These are phyloP conservation scores for Yamadazyma ubonensis DNA, from an alignment of 805 yeast genomes.

Conservation along the genomic window DNA sequence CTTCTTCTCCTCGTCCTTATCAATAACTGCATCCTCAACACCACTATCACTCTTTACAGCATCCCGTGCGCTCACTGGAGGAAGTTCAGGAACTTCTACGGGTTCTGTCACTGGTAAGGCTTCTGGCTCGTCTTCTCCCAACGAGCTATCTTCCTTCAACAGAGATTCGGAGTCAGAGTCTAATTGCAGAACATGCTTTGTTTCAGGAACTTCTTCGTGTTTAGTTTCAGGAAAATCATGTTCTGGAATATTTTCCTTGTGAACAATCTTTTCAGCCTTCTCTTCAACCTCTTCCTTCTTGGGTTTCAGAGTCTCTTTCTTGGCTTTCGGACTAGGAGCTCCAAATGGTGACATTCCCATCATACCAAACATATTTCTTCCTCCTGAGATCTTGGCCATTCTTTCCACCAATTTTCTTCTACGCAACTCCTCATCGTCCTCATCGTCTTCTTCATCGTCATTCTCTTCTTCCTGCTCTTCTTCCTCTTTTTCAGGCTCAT, in stretches of 20 bases:
- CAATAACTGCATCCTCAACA: slow-evolving; percentile 4
- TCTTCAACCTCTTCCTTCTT: too few species aligned
- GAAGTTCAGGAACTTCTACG: slow-evolving; percentile 7
- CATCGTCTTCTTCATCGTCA: slow-evolving; percentile 53
- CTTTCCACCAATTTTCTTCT: slow-evolving; percentile 80
- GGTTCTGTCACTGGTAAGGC: slow-evolving; percentile 5
- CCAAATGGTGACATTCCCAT: slow-evolving; percentile 53
- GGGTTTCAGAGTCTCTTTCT: too few species aligned
- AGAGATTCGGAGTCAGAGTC: too few species aligned
- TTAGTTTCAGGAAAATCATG: too few species aligned
- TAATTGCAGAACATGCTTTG: too few species aligned
- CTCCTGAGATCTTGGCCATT: slow-evolving; percentile 95
- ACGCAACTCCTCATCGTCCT: slow-evolving; percentile 73
- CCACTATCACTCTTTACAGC: slow-evolving; percentile 14
- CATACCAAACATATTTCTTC: slow-evolving; percentile 76
- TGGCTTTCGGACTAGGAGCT: not conserved
- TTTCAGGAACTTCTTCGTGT: too few species aligned
- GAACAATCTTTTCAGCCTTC: slow-evolving; percentile 5
- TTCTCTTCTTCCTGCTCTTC: slow-evolving; percentile 38
- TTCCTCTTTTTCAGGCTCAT: slow-evolving; percentile 3
- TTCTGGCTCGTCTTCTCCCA: slow-evolving; percentile 16
- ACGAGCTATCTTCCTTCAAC: slow-evolving; percentile 10
- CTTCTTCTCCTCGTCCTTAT: not conserved
- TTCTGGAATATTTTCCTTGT: not conserved
- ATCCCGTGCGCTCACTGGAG: slow-evolving; percentile 1